Evolutionary conservation across 75 land plant species (phyloP).

Genomic region (Pseudotsuga menziesii): DNA sequence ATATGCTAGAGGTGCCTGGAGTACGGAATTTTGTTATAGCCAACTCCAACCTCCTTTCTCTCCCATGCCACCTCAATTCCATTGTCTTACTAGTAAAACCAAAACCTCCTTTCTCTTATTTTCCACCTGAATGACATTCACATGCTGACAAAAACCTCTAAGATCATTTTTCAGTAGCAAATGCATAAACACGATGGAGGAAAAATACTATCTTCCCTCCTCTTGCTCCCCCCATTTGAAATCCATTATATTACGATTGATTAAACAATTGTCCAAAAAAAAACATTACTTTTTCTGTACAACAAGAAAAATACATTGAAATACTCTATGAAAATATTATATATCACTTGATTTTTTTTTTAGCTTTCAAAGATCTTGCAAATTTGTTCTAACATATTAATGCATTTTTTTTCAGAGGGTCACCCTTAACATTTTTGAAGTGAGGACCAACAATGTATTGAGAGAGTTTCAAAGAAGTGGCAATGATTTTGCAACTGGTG

Average conservation of each 20-base stretch:
- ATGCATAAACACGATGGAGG: conserved; percentile 39
- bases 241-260: background rate
- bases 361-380: background rate
- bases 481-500: conserved; percentile 83
- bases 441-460: conserved; percentile 77
- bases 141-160: too few species aligned
- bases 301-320: background rate
- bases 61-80: too few species aligned
- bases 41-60: too few species aligned
- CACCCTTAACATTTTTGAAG: conserved; percentile 78
- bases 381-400: background rate
- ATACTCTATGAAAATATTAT: background rate
- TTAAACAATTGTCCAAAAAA: background rate
- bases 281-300: background rate
- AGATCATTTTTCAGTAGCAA: too few species aligned
- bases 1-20: too few species aligned
- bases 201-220: too few species aligned
- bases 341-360: background rate
- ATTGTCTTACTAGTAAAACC: too few species aligned
- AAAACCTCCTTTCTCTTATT: too few species aligned
- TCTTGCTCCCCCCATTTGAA: too few species aligned
- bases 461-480: conserved; percentile 94
- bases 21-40: too few species aligned
- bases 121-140: too few species aligned
- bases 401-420: conserved; percentile 57